Evolutionary conservation across 495 filamentous ascomycete genomes (phyloP), one percentile per base, ranked within the genome.

Genomic region (Neurospora sp.): DNA sequence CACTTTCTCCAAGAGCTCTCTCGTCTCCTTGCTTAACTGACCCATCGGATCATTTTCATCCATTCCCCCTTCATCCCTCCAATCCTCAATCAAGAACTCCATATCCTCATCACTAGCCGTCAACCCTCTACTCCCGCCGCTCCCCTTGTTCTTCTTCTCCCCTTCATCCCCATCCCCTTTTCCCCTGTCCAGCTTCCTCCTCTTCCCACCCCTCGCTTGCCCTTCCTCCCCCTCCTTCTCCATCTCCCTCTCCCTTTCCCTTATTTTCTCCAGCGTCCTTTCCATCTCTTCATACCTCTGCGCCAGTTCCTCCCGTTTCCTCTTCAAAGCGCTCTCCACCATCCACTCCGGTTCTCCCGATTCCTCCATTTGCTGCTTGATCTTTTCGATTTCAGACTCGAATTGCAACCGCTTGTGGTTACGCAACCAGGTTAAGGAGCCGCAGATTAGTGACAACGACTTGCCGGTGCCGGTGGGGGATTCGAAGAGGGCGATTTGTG

Each of bases 381-480:
- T 76, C 2, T 76, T 74, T 1, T 79, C 66, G 69, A 83, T 79
- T 1, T 77, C 84, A 38, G 77, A 85, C 69, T 93, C 88, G 73
- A 94, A 90, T 0, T 75, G 82, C 73, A 86, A 86, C 41, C 89
- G 88, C 81, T 97, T 95, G 81, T 94, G 89, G 75, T 94, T 89
- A 66, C 96, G 92, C 10, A 98, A 85, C 96, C 96, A 99, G 1
- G 96, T 98, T 75, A 99, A 82, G 41, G 96, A 89, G 70, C 90
- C 91, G 83, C 96, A 99, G 75, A 99, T 97, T 27, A 99, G 84
- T 78, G 96, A 98, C 20, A 99, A 81, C 3, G 96, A 98, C 89
- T 99, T 99, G n/a, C 96, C 94, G 14, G 88, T 90, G 35, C 88
- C 96, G 73, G 96, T 98, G 62, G 96, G 96, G 72, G 93, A 96